Percentiles rank a stretch among this genome's conserved stretches.
These are phyloP conservation scores for Psilocybe cubensis DNA, from an alignment of 768 basidiomycete genomes.

Conservation along the genomic window DNA sequence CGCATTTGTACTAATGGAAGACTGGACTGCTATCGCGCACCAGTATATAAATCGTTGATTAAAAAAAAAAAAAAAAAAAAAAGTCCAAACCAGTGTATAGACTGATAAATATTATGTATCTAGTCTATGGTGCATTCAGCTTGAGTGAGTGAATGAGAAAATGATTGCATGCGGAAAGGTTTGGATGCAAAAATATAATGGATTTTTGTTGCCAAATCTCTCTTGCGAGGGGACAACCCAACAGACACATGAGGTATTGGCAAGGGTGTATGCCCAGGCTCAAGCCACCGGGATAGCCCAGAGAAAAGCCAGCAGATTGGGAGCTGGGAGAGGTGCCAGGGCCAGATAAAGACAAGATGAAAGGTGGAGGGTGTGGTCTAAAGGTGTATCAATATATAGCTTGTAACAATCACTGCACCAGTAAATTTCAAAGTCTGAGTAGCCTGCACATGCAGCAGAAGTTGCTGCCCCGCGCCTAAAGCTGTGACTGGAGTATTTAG, in stretches of 20 bases:
- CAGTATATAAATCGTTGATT: too few species aligned
- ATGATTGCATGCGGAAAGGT: too few species aligned
- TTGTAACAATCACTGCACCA: slow-evolving; percentile 41
- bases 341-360: slow-evolving; percentile 14
- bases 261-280: slow-evolving; percentile 4
- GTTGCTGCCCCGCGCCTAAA: not conserved
- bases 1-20: too few species aligned
- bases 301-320: slow-evolving; percentile 12
- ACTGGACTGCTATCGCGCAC: too few species aligned
- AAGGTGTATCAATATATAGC: slow-evolving; percentile 34
- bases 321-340: slow-evolving; percentile 8
- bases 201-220: not conserved
- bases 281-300: slow-evolving; percentile 12
- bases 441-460: too few species aligned
- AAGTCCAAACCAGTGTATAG: too few species aligned
- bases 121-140: too few species aligned
- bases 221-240: not conserved
- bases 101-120: too few species aligned
- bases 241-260: not conserved
- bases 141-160: too few species aligned
- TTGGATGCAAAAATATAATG: not conserved
- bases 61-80: too few species aligned
- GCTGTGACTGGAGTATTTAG: slow-evolving; percentile 30
- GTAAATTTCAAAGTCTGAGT: slow-evolving; percentile 37
- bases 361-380: slow-evolving; percentile 27